Evolutionary conservation across 352 stramenopile genomes (phyloP).

Genomic region (Halophytophthora batemanensis): DNA sequence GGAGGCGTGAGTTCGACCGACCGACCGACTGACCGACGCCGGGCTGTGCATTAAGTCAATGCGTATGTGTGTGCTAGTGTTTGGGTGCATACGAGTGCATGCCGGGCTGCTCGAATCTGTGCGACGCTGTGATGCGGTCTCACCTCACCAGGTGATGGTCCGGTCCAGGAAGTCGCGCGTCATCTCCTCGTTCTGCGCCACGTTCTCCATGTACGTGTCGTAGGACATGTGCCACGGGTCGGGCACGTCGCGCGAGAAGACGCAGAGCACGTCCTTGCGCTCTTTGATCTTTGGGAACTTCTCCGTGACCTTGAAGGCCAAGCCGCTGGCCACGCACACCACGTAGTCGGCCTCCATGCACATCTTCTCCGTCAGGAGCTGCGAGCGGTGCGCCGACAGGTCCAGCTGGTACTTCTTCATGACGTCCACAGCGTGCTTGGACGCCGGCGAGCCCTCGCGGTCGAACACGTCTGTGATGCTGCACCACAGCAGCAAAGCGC

Average conservation of each 20-base stretch:
- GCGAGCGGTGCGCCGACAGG: slow-evolving; percentile 60
- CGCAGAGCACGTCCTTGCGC: slow-evolving; percentile 48
- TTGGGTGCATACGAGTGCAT: background rate
- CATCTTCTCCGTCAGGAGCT: slow-evolving; percentile 65
- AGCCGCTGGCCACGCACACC: slow-evolving; percentile 66
- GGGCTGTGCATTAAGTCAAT: too few species aligned
- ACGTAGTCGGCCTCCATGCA: slow-evolving; percentile 66
- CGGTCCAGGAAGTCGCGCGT: slow-evolving; percentile 73
- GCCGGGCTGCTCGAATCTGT: background rate
- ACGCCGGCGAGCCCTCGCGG: slow-evolving; percentile 56
- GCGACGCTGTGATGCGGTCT: too few species aligned
- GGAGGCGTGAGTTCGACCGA: too few species aligned
- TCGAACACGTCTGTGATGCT: slow-evolving; percentile 78
- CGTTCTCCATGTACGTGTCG: slow-evolving; percentile 79
- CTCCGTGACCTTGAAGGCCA: slow-evolving; percentile 60
- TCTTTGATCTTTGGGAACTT: slow-evolving; percentile 63
- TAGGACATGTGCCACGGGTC: slow-evolving; percentile 85
- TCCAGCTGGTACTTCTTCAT: slow-evolving; percentile 79
- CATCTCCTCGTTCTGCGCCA: slow-evolving; percentile 72
- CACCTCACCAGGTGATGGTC: slow-evolving; percentile 45
- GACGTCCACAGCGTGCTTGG: slow-evolving; percentile 53
- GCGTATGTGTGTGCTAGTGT: slow-evolving; percentile 1
- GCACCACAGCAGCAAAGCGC: slow-evolving; percentile 1
- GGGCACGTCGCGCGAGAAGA: slow-evolving; percentile 59
- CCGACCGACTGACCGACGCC: too few species aligned